Conservation (phyloP, 225 moss, liverwort and hornwort species). For the Physcomitrium patens region DNA sequence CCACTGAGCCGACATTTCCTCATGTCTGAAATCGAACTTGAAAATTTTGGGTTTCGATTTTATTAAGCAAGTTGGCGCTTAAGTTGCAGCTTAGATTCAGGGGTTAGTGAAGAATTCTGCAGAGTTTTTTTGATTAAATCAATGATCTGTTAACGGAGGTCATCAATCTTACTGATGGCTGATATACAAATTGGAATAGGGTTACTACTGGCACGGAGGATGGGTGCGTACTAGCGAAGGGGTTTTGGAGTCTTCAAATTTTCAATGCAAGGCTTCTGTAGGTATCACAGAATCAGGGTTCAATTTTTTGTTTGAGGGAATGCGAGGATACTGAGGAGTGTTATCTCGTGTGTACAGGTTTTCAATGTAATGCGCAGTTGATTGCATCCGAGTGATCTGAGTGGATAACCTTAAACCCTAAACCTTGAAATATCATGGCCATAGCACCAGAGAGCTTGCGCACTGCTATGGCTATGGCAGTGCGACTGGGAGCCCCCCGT, state of each 20-base stretch:
- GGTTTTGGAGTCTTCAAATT: neutral
- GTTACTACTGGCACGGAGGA: neutral
- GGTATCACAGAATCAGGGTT: neutral
- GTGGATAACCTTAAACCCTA: slow-evolving; percentile 41
- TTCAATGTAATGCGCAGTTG: slow-evolving; percentile 25
- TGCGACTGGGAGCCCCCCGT: slow-evolving; percentile 46
- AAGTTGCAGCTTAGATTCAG: neutral
- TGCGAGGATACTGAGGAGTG: neutral
- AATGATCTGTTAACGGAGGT: no score
- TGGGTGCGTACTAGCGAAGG: neutral
- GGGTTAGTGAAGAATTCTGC: neutral
- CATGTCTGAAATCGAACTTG: neutral
- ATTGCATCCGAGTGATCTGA: neutral
- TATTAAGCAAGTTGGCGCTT: no score
- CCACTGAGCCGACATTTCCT: no score
- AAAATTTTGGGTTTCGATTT: neutral
- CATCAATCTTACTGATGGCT: no score
- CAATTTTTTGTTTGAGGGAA: neutral
- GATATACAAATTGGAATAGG: no score
- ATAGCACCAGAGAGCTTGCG: slow-evolving; percentile 46
- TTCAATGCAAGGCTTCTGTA: neutral
- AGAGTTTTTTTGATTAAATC: no score
- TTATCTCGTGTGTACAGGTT: slow-evolving; percentile 6
- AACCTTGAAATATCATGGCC: slow-evolving; percentile 36
- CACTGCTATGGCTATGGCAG: slow-evolving; percentile 61